Evolutionary conservation across 768 basidiomycete genomes (phyloP).

Genomic region (Imleria badia): DNA sequence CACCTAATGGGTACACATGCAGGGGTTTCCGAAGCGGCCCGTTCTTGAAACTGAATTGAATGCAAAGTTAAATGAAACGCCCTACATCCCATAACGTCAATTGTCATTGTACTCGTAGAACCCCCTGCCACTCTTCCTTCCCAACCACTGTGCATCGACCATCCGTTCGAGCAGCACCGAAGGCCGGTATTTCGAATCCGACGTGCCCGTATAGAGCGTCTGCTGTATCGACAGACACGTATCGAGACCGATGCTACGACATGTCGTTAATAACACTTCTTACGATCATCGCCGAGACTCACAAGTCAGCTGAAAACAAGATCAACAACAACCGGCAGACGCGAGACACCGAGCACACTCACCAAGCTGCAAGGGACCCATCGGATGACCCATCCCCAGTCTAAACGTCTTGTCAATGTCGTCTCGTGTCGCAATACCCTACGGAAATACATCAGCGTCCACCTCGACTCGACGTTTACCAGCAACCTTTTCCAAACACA

Average conservation of each 20-base stretch:
- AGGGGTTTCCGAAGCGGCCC: too few species aligned
- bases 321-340: background rate
- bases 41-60: too few species aligned
- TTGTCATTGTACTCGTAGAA: constrained; percentile 78
- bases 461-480: background rate
- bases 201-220: constrained; percentile 83
- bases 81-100: too few species aligned
- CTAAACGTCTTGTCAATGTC: constrained; percentile 95
- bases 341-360: constrained; percentile 3
- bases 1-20: background rate
- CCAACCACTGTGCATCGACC: constrained; percentile 96
- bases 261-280: background rate
- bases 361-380: constrained; percentile 92
- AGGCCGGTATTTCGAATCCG: constrained; percentile 94
- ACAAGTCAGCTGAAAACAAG: constrained; percentile 31
- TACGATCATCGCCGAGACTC: constrained; percentile 8
- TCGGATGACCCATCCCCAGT: constrained; percentile 92
- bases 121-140: constrained; percentile 89
- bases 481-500: constrained; percentile 83
- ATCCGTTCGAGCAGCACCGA: constrained; percentile 87
- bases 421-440: constrained; percentile 90
- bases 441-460: background rate
- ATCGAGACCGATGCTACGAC: constrained; percentile 86
- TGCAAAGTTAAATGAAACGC: too few species aligned
- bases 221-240: constrained; percentile 94